Evolutionary conservation across 345 rosid genomes (phyloP).

Genomic region (Populus nigra): DNA sequence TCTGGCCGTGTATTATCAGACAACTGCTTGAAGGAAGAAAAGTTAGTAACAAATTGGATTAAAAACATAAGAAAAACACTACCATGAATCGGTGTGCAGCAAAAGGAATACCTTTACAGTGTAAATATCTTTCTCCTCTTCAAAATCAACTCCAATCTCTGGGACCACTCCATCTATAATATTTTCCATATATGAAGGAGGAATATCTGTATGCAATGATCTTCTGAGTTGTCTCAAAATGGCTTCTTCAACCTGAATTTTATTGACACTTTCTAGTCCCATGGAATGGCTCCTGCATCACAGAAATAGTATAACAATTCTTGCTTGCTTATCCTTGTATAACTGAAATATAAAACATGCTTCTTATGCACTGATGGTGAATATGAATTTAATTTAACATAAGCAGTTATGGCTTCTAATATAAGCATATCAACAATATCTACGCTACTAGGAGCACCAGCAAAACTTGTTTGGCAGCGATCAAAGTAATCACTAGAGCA

Average conservation of each 20-base stretch:
- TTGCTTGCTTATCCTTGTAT: too few species aligned
- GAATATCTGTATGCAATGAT: constrained; percentile 41
- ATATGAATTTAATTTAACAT: too few species aligned
- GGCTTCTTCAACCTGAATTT: constrained; percentile 28
- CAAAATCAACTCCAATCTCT: constrained; percentile 34
- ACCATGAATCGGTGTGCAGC: too few species aligned
- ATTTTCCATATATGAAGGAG: constrained; percentile 37
- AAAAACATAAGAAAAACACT: background rate
- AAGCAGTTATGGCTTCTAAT: too few species aligned
- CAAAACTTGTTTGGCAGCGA: too few species aligned
- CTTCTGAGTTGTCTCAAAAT: constrained; percentile 22
- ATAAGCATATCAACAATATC: too few species aligned
- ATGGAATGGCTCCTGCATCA: background rate
- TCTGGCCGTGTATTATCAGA: constrained; percentile 24
- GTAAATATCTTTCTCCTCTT: constrained; percentile 45
- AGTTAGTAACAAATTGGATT: constrained; percentile 8
- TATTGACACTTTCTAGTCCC: constrained; percentile 16
- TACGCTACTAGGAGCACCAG: too few species aligned
- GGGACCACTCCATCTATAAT: constrained; percentile 35
- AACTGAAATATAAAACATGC: too few species aligned
- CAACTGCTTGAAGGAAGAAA: constrained; percentile 35
- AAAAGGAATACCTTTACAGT: constrained; percentile 42
- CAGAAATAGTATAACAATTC: too few species aligned
- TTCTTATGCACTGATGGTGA: too few species aligned
- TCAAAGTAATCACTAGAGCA: too few species aligned